phyloP scores from a whole-genome alignment of 2,329 filamentous ascomycete genomes.

The Ceratocystis variospora region DNA sequence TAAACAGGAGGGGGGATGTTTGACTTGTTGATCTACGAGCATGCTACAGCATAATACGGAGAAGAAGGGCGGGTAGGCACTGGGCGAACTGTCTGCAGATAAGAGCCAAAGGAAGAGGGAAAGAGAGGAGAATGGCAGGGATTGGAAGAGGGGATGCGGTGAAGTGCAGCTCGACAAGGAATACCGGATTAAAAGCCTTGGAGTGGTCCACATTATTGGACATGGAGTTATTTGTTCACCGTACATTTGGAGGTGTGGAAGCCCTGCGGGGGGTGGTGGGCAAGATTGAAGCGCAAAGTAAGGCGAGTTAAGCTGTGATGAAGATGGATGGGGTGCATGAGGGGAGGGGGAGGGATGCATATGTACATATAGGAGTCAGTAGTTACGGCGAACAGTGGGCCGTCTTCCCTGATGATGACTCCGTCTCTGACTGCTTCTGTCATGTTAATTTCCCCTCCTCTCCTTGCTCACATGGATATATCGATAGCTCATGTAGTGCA shows the following conservation, averaged over 20 bases:
- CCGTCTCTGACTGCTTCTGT: background rate
- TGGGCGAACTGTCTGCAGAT: background rate
- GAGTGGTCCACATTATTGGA: background rate
- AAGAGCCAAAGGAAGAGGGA: conserved; percentile 3
- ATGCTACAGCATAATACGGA: background rate
- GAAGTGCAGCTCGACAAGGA: background rate
- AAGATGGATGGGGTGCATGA: background rate
- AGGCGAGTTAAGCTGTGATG: background rate
- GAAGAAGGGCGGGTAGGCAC: background rate
- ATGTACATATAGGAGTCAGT: background rate
- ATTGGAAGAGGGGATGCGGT: background rate
- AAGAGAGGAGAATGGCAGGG: background rate
- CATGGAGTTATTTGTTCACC: background rate
- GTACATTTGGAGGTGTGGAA: background rate
- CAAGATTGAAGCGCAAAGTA: background rate
- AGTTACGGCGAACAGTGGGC: background rate
- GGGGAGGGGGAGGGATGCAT: background rate
- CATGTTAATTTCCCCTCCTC: background rate
- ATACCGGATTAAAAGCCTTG: background rate
- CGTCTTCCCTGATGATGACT: background rate
- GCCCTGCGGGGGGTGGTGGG: background rate
- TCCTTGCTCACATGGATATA: background rate
- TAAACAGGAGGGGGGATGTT: background rate
- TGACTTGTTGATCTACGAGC: background rate
- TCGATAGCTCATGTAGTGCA: background rate